phyloP scores from a whole-genome alignment of 805 yeast genomes.

The Sungouiozyma intestinalis region DNA sequence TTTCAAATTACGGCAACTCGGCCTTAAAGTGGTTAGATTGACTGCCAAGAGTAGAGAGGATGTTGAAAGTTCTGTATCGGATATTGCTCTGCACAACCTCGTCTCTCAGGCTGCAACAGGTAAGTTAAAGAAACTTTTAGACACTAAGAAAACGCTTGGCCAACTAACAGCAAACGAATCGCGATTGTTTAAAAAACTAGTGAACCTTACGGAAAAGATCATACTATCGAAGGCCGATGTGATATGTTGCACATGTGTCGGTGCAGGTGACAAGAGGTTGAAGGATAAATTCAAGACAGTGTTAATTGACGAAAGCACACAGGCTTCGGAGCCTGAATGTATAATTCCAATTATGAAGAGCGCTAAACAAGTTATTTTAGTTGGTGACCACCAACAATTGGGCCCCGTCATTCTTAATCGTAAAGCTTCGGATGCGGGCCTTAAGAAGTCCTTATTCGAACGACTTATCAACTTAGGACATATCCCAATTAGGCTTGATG shows the following conservation, averaged over 20 bases:
- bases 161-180: conserved; percentile 53
- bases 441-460: conserved; percentile 79
- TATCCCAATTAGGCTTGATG: conserved; percentile 75
- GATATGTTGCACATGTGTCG: conserved; percentile 85
- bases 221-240: conserved; percentile 56
- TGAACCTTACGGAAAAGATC: conserved; percentile 39
- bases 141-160: conserved; percentile 53
- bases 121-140: conserved; percentile 47
- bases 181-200: conserved; percentile 32
- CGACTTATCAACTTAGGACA: conserved; percentile 75
- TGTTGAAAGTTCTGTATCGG: conserved; percentile 52
- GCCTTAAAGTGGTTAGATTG: conserved; percentile 67
- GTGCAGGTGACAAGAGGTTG: conserved; percentile 74
- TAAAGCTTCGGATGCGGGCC: conserved; percentile 77
- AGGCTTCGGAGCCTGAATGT: conserved; percentile 88
- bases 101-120: conserved; percentile 42
- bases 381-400: conserved; percentile 92
- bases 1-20: conserved; percentile 54
- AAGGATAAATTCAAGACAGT: conserved; percentile 60
- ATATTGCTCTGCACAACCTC: conserved; percentile 45
- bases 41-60: conserved; percentile 74
- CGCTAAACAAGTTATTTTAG: conserved; percentile 78
- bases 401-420: conserved; percentile 84
- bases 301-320: conserved; percentile 86
- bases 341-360: conserved; percentile 84